Evolutionary conservation across 495 filamentous ascomycete species (phyloP).

Genomic region (Penicillium pulvis): DNA sequence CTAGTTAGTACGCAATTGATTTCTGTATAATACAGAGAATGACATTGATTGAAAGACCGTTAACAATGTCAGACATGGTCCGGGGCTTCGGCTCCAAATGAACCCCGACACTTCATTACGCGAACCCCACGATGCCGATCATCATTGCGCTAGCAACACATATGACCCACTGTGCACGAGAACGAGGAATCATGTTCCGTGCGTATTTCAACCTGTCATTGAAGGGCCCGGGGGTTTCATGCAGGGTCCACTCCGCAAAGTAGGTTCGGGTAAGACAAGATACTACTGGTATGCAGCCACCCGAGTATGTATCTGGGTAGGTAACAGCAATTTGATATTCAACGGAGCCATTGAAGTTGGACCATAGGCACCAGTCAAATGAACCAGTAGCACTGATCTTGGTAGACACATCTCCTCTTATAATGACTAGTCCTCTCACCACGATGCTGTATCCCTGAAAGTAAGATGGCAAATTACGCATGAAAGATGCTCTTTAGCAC

Average conservation of each 20-base stretch:
- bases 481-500: neutral
- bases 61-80: neutral
- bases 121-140: slow-evolving; percentile 9
- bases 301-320: neutral
- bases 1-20: too few species aligned
- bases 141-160: slow-evolving; percentile 10
- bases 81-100: neutral
- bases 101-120: slow-evolving; percentile 9
- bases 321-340: too few species aligned
- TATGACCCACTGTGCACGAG: slow-evolving; percentile 1
- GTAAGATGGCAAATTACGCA: neutral
- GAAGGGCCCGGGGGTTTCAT: neutral
- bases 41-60: neutral
- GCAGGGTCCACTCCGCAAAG: neutral
- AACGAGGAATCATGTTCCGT: neutral
- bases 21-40: neutral
- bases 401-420: neutral
- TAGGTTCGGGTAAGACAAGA: neutral
- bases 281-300: neutral
- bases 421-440: neutral
- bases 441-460: neutral
- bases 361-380: neutral
- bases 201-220: neutral
- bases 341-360: neutral
- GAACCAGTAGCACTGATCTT: neutral